phyloP scores from a whole-genome alignment of 106 monocot genomes.

The Platanthera guangdongensis region DNA sequence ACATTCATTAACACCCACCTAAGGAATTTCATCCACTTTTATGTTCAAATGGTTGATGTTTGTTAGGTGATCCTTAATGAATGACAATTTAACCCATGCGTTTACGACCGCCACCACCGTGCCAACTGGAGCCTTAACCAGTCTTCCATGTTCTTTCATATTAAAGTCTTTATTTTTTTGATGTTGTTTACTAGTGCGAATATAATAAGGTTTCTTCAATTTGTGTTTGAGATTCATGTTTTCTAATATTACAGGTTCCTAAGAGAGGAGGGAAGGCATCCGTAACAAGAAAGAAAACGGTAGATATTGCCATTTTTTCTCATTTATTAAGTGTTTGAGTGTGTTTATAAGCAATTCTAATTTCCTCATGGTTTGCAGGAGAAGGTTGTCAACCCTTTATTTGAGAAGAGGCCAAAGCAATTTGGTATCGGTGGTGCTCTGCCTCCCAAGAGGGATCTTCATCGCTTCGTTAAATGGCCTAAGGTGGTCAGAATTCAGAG shows the following conservation, averaged over 20 bases:
- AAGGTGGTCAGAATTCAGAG: constrained; percentile 55
- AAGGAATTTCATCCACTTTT: no score
- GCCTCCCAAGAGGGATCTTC: constrained; percentile 56
- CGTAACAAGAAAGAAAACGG: constrained; percentile 34
- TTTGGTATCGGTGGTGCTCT: constrained; percentile 59
- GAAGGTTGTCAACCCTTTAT: constrained; percentile 47
- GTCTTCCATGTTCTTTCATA: no score
- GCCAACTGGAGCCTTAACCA: no score
- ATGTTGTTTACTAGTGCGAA: no score
- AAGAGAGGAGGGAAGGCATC: constrained; percentile 27
- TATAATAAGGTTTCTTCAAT: neutral
- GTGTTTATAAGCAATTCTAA: neutral
- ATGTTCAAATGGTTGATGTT: no score
- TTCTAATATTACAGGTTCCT: constrained; percentile 24
- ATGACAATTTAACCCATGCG: no score
- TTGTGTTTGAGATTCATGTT: neutral
- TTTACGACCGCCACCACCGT: no score
- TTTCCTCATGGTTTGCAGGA: constrained; percentile 14
- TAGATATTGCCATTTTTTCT: constrained; percentile 5
- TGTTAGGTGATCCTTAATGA: no score
- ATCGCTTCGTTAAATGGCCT: constrained; percentile 55
- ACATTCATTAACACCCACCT: no score
- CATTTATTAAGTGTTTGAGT: neutral
- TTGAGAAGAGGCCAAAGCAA: constrained; percentile 54
- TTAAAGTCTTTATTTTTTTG: no score